Base-by-base conservation (phyloP, 495 filamentous ascomycete species). In the Aspergillus heteromorphus region DNA sequence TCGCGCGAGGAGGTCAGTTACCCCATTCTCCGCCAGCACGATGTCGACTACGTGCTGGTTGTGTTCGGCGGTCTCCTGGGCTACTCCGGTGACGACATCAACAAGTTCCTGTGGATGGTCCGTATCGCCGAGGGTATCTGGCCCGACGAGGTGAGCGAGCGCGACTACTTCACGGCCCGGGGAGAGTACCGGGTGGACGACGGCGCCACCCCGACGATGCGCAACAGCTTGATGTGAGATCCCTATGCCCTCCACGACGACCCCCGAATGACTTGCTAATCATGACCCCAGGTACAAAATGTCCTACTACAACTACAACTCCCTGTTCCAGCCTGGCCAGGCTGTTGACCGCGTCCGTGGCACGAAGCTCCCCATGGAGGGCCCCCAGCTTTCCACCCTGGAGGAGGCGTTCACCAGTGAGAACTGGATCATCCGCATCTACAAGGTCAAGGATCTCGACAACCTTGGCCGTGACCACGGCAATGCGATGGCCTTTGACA, bases 61-160 rank as follows among this genome's bases (percentile, higher is more conserved):
- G 95, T 99, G 50, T 99, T 97, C 65, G 95, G 95, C 63, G 95
- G 90, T 59, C 80, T 99, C 45, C 77, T 99, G 18, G 95, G 95
- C 54, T 99, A 99, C 75, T 96, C 91, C n/a, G 95, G 95, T 45
- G 95, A 99, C 65, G 95, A 99, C 65, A 95, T 99, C 80, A 99
- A 99, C 77, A 99, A 99, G 76, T 99, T 99, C 80, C 74, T 99
- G 54, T 99, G 95, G 95, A 99, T 99, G 95, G 93, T 99, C 51
- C 84, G 95, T 66, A 99, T 99, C 60, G 93, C 95, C 36, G 95
- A 97, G 72, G 95, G 95, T 58, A 96, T 99, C 73, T 99, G 95
- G 95, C 95, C 95, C 17, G 89, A 97, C 57, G 91, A 99, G 81
- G 87, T 99, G 60, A 97, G 89, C 73, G 95, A 99, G 76, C 86